Conservation (phyloP, 1,139 yeast genomes). For the Trichomonascaceae sp. region DNA sequence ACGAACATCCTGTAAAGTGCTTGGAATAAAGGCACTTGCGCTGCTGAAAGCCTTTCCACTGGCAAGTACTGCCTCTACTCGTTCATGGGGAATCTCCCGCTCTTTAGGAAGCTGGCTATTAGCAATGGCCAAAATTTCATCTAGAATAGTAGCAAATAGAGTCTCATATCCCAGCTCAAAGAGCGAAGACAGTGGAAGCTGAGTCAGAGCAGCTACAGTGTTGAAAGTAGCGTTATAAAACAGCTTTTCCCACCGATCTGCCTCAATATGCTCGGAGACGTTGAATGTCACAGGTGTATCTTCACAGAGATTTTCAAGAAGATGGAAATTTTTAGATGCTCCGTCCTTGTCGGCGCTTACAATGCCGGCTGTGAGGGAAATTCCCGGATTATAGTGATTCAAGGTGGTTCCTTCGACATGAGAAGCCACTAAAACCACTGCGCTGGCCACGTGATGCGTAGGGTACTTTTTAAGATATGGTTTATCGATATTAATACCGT, state of each 20-base stretch:
- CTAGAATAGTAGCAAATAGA: constrained; percentile 12
- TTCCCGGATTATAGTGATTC: constrained; percentile 9
- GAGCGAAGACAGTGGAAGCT: constrained; percentile 14
- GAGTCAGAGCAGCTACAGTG: constrained; percentile 18
- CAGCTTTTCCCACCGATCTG: constrained; percentile 21
- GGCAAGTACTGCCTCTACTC: constrained; percentile 6
- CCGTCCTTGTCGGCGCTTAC: constrained; percentile 8
- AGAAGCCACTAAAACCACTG: constrained; percentile 19
- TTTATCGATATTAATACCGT: constrained; percentile 23
- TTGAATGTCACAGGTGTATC: constrained; percentile 13
- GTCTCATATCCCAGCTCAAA: constrained; percentile 14
- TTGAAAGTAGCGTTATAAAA: constrained; percentile 25
- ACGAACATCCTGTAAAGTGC: constrained; percentile 24
- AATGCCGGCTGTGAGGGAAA: constrained; percentile 16
- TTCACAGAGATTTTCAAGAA: constrained; percentile 9
- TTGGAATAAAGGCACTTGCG: constrained; percentile 18
- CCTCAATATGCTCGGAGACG: constrained; percentile 13
- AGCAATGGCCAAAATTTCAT: constrained; percentile 21
- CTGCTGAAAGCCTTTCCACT: not conserved
- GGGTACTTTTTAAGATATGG: constrained; percentile 20
- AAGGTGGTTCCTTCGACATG: constrained; percentile 13
- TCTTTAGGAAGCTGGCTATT: constrained; percentile 16
- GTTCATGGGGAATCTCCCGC: constrained; percentile 12
- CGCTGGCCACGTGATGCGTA: constrained; percentile 18
- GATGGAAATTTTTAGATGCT: constrained; percentile 6